Evolutionary conservation across 2,329 filamentous ascomycete species (phyloP), one percentile per base, ranked within the genome.

Genomic region (Amesomyces nigricolor): DNA sequence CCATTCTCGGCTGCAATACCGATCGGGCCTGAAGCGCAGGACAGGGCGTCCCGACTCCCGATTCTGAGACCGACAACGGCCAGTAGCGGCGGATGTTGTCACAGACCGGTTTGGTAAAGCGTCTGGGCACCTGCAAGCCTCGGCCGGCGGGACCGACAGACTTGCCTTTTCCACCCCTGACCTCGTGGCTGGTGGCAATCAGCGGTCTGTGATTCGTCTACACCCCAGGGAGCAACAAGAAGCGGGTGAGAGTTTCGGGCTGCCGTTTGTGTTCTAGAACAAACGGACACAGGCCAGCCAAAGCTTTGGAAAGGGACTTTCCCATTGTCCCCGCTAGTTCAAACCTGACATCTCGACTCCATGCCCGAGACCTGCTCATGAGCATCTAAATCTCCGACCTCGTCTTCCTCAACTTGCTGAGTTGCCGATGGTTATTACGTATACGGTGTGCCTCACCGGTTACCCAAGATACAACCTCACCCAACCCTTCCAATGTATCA

Each of bases 21-120:
- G 51, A 57, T 55, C 37, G 17, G 44, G 6, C 29, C 29, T n/a
- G 44, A 32, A 14, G 32, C 44, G 38, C 48, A 30, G n/a, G 44
- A 37, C 39, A 35, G 9, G 32, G 26, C 38, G 38, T 40, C 19
- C 22, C 22, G 22, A 26, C 22, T 45, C 42, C 52, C 46, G 46
- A n/a, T 39, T 45, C 8, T 35, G 32, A 13, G 32, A 29, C 47
- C 40, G 30, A 45, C 39, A 50, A 22, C 46, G 46, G 40, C 40
- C 38, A 43, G 45, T 40, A 30, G 35, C 22, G 32, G 46, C 16
- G 35, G 50, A 53, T 40, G 48, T 29, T 46, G 35, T 30, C 32
- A 19, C 32, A 14, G n/a, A 39, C 43, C 2, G 22, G 42, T 46
- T 47, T 53, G 35, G 35, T 17, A 47, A 39, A 14, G 43, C 22